These are phyloP conservation scores for Podaxis sp. DNA, from an alignment of 768 basidiomycete species.

Conservation along the genomic window DNA sequence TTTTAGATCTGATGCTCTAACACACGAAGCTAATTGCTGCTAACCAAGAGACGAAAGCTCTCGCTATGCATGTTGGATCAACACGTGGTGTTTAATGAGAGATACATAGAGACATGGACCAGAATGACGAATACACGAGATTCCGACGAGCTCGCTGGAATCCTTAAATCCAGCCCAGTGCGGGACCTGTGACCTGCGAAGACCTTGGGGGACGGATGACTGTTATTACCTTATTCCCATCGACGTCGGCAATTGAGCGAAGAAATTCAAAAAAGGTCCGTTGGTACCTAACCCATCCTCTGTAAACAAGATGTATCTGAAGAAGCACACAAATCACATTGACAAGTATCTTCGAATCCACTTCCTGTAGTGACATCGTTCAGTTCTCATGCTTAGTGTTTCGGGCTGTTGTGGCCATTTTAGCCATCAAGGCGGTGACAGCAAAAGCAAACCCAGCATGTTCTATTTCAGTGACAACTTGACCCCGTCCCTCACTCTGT, in stretches of 20 bases:
- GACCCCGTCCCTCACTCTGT: not conserved
- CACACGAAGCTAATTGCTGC: not conserved
- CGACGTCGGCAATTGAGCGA: not conserved
- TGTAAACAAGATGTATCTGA: not conserved
- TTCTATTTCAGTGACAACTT: not conserved
- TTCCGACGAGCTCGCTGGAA: slow-evolving; percentile 6
- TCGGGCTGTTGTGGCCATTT: not conserved
- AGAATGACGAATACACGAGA: not conserved
- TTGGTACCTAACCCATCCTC: not conserved
- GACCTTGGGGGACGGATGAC: not conserved
- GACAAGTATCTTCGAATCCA: slow-evolving; percentile 7
- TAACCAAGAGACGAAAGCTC: not conserved
- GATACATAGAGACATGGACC: not conserved
- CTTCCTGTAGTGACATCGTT: not conserved
- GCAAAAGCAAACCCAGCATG: not conserved
- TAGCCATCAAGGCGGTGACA: slow-evolving; percentile 1
- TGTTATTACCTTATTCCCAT: not conserved
- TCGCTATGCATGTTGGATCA: too few relatives aligned
- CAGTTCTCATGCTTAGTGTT: slow-evolving; percentile 13
- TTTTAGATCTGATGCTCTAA: slow-evolving; percentile 1
- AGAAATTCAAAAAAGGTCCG: not conserved
- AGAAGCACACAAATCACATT: not conserved
- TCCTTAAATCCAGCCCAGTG: not conserved
- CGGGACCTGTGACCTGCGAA: not conserved
- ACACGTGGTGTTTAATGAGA: too few relatives aligned